Percentiles rank a stretch among this genome's conserved stretches.
Conservation (phyloP, 495 filamentous ascomycete genomes). For the Penicillium atrosanguineum region DNA sequence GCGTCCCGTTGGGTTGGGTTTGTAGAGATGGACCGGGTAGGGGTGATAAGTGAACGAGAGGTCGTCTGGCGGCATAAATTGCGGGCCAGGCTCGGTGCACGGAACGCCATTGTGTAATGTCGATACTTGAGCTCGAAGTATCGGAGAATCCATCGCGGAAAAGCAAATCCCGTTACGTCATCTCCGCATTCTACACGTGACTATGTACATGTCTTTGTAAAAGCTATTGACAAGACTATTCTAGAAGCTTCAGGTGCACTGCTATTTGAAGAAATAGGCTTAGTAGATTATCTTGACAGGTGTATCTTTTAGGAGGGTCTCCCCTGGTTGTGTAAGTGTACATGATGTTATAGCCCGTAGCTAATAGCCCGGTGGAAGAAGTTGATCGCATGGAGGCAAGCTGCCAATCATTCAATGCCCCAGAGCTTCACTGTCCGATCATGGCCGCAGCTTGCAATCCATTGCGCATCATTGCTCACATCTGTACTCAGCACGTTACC, state of each 20-base stretch:
- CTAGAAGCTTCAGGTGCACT: too few relatives aligned
- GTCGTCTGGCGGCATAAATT: slow-evolving; percentile 4
- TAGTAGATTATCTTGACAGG: not conserved
- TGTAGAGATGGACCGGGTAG: not conserved
- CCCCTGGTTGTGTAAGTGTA: not conserved
- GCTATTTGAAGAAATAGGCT: not conserved
- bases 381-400: not conserved
- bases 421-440: slow-evolving; percentile 96
- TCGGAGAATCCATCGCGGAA: not conserved
- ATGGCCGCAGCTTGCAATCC: slow-evolving; percentile 90
- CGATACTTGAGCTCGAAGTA: slow-evolving; percentile 1
- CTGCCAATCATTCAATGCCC: slow-evolving; percentile 70
- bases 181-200: slow-evolving; percentile 20
- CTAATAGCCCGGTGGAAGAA: not conserved
- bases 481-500: slow-evolving; percentile 89
- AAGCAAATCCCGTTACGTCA: slow-evolving; percentile 18
- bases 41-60: not conserved
- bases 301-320: not conserved
- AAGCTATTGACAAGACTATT: not conserved
- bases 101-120: slow-evolving; percentile 13
- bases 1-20: slow-evolving; percentile 5
- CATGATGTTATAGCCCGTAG: not conserved
- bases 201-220: not conserved
- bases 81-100: slow-evolving; percentile 8
- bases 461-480: slow-evolving; percentile 77